These are phyloP conservation scores for Aspergillus pseudoglaucus DNA, from an alignment of 2,329 filamentous ascomycete species.

Conservation along the genomic window DNA sequence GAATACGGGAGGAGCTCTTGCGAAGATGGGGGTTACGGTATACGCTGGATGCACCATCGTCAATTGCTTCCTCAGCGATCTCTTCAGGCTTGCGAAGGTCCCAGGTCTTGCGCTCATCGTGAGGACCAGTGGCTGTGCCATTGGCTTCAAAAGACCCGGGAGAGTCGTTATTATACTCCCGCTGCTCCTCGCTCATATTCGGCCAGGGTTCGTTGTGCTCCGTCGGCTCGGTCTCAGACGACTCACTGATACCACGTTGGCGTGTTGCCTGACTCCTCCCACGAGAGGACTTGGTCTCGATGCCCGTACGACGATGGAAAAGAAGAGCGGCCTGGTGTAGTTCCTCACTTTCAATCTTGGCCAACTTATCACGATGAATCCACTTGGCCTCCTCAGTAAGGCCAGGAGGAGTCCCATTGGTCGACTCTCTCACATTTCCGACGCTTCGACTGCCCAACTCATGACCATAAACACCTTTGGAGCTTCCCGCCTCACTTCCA, in stretches of 20 bases:
- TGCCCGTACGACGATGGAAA: slow-evolving; percentile 32
- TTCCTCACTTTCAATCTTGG: slow-evolving; percentile 46
- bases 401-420: slow-evolving; percentile 14
- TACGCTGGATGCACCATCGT: slow-evolving; percentile 41
- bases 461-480: slow-evolving; percentile 30
- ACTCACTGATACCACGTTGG: slow-evolving; percentile 23
- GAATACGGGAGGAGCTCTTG: slow-evolving; percentile 71
- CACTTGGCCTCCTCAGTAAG: slow-evolving; percentile 34
- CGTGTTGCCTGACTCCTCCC: slow-evolving; percentile 33
- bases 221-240: slow-evolving; percentile 15
- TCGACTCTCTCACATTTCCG: slow-evolving; percentile 18
- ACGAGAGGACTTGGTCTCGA: slow-evolving; percentile 31
- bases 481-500: slow-evolving; percentile 34
- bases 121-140: slow-evolving; percentile 31
- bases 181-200: slow-evolving; percentile 28
- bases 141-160: slow-evolving; percentile 31
- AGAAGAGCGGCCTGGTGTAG: slow-evolving; percentile 43
- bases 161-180: slow-evolving; percentile 20
- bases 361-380: slow-evolving; percentile 47
- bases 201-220: slow-evolving; percentile 32
- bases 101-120: slow-evolving; percentile 51
- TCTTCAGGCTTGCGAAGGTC: slow-evolving; percentile 74
- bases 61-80: slow-evolving; percentile 49
- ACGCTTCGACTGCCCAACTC: slow-evolving; percentile 18
- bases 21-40: slow-evolving; percentile 48